Conservation (phyloP, 2,329 filamentous ascomycete species). For the Trichoderma pleuroti region DNA sequence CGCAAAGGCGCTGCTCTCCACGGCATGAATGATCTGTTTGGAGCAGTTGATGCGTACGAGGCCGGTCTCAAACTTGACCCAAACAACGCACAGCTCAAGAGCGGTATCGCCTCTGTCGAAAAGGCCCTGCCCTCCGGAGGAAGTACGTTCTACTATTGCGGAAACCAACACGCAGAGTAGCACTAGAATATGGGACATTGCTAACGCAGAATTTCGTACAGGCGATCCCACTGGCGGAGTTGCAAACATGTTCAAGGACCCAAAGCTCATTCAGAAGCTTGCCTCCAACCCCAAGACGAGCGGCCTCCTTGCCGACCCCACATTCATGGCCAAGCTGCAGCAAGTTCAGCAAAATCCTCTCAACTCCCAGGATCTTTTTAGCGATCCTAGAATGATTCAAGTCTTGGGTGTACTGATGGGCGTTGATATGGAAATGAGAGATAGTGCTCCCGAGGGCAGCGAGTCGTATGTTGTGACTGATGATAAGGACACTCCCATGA, state of each 20-base stretch:
- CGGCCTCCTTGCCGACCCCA: constrained; percentile 70
- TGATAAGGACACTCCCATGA: constrained; percentile 75
- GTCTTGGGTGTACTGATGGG: constrained; percentile 92
- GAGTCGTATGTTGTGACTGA: constrained; percentile 54
- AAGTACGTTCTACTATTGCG: constrained; percentile 27
- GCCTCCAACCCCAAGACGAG: constrained; percentile 93
- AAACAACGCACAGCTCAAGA: constrained; percentile 88
- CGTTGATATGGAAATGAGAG: constrained; percentile 71
- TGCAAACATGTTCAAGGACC: constrained; percentile 93
- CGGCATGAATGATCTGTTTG: constrained; percentile 79
- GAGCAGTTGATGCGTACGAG: constrained; percentile 85
- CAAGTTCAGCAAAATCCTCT: constrained; percentile 76
- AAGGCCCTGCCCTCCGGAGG: constrained; percentile 71
- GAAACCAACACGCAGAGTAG: constrained; percentile 12
- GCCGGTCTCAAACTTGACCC: constrained; percentile 92
- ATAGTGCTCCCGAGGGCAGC: constrained; percentile 37
- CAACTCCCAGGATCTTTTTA: constrained; percentile 73
- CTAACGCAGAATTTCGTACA: not conserved
- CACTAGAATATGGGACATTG: constrained; percentile 21
- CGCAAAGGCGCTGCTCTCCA: constrained; percentile 90
- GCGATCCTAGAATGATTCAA: constrained; percentile 87
- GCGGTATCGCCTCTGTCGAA: constrained; percentile 78
- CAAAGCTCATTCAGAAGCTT: constrained; percentile 83
- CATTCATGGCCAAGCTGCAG: constrained; percentile 89
- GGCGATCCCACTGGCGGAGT: constrained; percentile 69